A percentile compares a stretch with the other conserved stretches of the same genome.
phyloP scores from a whole-genome alignment of 1,284 basidiomycete genomes.

The Athelia psychrophila region DNA sequence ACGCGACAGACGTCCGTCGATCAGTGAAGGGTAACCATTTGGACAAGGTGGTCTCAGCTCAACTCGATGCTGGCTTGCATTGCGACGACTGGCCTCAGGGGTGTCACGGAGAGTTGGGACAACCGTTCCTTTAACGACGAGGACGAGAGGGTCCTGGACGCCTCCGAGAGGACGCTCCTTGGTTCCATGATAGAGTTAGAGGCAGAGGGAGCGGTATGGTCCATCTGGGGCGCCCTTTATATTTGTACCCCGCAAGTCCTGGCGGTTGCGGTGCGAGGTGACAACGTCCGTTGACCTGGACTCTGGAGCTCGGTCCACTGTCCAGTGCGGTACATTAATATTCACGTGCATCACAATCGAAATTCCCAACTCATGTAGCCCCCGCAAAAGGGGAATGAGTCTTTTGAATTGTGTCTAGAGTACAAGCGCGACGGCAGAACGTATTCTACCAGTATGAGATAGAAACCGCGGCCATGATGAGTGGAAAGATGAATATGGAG shows the following conservation, averaged over 20 bases:
- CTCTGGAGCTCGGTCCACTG: too few relatives aligned
- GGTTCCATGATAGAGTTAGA: not conserved
- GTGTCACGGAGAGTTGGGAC: slow-evolving; percentile 53
- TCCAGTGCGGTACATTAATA: too few relatives aligned
- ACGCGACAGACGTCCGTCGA: slow-evolving; percentile 5
- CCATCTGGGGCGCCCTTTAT: too few relatives aligned
- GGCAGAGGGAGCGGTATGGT: too few relatives aligned
- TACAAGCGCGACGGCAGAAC: not conserved
- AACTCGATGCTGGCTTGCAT: slow-evolving; percentile 70
- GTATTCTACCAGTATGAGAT: not conserved
- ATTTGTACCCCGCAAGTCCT: too few relatives aligned
- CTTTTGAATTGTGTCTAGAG: not conserved
- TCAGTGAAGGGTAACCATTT: not conserved
- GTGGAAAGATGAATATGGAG: not conserved
- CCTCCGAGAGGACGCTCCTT: slow-evolving; percentile 4
- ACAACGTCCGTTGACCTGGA: too few relatives aligned
- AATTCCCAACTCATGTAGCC: too few relatives aligned
- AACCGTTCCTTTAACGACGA: slow-evolving; percentile 54
- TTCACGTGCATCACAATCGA: too few relatives aligned
- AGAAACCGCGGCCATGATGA: not conserved
- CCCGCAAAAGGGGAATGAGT: too few relatives aligned
- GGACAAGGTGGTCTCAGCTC: slow-evolving; percentile 3
- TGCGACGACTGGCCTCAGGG: slow-evolving; percentile 55
- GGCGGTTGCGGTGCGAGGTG: too few relatives aligned
- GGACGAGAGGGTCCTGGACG: slow-evolving; percentile 39